Evolutionary conservation across 306 rosid genomes (phyloP), one percentile per base, ranked within the genome.

Genomic region (Cucurbita ficifolia): DNA sequence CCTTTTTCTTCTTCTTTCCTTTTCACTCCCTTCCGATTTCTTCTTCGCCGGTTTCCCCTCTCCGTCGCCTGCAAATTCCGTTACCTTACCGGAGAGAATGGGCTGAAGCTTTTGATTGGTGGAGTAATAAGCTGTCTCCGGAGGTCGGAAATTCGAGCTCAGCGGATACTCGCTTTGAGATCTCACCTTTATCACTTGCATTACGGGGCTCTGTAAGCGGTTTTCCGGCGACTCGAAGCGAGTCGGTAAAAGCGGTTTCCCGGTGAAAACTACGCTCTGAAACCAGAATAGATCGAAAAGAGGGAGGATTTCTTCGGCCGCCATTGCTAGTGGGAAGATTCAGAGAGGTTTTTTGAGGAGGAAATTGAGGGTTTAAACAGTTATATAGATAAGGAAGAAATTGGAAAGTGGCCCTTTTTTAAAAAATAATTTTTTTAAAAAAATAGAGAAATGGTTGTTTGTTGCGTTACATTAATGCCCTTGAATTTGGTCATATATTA

Each of bases 211-310:
- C 71, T 74, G 48, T 36, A 19, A 50, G 52, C 18, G 53, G 59
- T 18, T 65, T 80, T 38, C 60, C 74, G 54, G 24, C 49, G 39
- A 12, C 18, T 12, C 8, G 52, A 57, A 18, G 18, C 56, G 64
- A 52, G 63, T 64, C 69, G 60, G 54, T 53, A 77, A 33, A 77
- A 50, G 79, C 40, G 79, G 33, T 74, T 79, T 81, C 72, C 50
- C 48, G 75, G 79, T 5, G 57, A 90, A 73, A 72, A 83, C 43
- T 74, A 72, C 75, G 0, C 79, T 73, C 43, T 85, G 83, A 68
- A 84, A 87, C 97, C 97, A 92, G 74, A 43, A 78, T 0, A 83
- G 81, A 72, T 91, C 96, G 10, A 91, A 73, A 72, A 84, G 88
- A n/a, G 64, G 33, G 12, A 89, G 78, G 76, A 91, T 84, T n/a